Base-by-base conservation (phyloP, 257 asterid genomes). In the Jaltomata sinuosa region DNA sequence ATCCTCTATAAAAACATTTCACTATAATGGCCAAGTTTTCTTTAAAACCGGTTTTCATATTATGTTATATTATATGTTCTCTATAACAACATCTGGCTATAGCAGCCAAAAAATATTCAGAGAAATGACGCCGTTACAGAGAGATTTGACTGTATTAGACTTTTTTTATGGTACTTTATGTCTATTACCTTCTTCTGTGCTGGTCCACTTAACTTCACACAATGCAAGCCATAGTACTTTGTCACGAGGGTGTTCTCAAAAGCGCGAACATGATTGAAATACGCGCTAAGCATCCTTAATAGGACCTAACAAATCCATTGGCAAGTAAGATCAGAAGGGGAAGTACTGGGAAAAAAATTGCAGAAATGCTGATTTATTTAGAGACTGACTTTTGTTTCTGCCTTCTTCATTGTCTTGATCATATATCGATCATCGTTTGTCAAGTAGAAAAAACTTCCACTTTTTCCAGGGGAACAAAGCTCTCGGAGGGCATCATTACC, bases 211-310 rank as follows among this genome's bases (percentile, higher is more conserved):
- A 91, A 72, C 87, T 88, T 90, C 53, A 93, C 97, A 83, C 95
- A 93, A 62, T 93, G 97, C 83, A 93, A 85, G 62, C 95, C 97
- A 22, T 53, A 93, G 83, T 91, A 93, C 80, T 90, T 93, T 15
- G 95, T 91, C 80, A 93, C 94, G 1, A 93, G 87, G 6, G 95
- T 91, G 89, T 89, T 93, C 68, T 91, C 94, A 84, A 88, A 91
- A 3, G 94, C 86, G 1, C 91, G 89, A 32, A 93, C 94, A 18
- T 93, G 97, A 52, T 91, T 91, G 79, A 86, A 93, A 83, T 93
- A 93, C 1, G 94, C 94, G 27, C 88, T 91, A 32, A 93, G 83
- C 97, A 93, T 93, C 90, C 97, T 87, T 19, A 93, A 68, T 85
- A 93, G 97, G 76, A 91, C 94, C 97, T 93, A 52, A 77, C 19